phyloP scores from a whole-genome alignment of 352 stramenopile genomes.

The Pythium brachiatum region DNA sequence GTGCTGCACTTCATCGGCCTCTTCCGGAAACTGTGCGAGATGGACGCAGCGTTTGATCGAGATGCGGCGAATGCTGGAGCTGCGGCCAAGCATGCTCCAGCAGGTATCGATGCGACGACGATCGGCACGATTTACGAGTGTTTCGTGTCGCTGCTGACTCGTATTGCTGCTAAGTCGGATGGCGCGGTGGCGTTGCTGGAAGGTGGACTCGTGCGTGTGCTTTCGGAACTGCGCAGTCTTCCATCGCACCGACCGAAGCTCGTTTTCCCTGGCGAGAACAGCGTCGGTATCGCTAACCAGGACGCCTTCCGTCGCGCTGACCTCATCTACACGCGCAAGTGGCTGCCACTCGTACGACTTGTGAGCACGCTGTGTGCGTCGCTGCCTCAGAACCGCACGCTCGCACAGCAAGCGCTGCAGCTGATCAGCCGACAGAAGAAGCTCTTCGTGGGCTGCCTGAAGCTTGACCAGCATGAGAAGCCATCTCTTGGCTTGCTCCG shows the following conservation, averaged over 20 bases:
- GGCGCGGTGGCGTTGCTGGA: conserved; percentile 68
- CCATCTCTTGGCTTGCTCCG: conserved; percentile 58
- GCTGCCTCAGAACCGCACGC: conserved; percentile 64
- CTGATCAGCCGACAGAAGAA: conserved; percentile 71
- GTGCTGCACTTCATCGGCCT: conserved; percentile 80
- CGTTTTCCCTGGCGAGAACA: conserved; percentile 38
- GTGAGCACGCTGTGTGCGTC: conserved; percentile 56
- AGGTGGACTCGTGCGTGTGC: conserved; percentile 63
- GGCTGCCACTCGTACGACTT: conserved; percentile 66
- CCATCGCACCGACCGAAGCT: conserved; percentile 68
- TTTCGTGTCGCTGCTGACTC: conserved; percentile 76
- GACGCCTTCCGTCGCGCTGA: conserved; percentile 60
- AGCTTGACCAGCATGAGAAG: conserved; percentile 42
- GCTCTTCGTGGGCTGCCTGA: conserved; percentile 63
- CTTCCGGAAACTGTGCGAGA: conserved; percentile 69
- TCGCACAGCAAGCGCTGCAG: conserved; percentile 55
- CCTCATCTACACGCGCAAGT: conserved; percentile 70
- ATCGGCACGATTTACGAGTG: conserved; percentile 82
- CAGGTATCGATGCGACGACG: conserved; percentile 57
- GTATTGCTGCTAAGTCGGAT: conserved; percentile 56
- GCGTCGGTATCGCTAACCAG: conserved; percentile 15
- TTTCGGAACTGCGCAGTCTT: conserved; percentile 58
- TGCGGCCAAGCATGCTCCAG: conserved; percentile 40
- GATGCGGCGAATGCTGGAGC: conserved; percentile 30
- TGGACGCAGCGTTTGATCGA: conserved; percentile 60